Conservation (phyloP, 179 eudicot species). For the Beta lomatogona region DNA sequence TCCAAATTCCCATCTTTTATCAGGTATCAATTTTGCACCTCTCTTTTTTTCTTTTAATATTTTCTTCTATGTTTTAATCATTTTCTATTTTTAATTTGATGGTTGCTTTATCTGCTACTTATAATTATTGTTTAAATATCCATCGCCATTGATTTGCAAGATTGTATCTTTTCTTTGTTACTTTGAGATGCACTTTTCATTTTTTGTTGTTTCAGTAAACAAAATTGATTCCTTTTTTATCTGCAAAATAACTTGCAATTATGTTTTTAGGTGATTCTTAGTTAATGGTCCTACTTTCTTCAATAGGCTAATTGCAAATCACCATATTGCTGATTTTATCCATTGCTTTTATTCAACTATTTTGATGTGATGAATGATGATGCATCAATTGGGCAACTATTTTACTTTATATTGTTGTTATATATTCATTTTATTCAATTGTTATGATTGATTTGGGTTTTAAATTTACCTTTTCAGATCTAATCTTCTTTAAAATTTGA, state of each 20-base stretch:
- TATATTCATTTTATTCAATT: no score
- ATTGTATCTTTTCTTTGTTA: not conserved
- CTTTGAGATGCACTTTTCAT: not conserved
- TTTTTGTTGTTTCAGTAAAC: not conserved
- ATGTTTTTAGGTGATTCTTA: not conserved
- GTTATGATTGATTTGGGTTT: not conserved
- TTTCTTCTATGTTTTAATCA: not conserved
- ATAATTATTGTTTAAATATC: not conserved
- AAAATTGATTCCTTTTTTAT: not conserved
- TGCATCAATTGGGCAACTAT: not conserved
- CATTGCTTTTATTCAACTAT: no score
- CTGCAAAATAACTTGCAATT: not conserved
- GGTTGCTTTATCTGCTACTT: not conserved
- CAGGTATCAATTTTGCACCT: not conserved
- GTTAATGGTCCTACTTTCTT: slow-evolving; percentile 1
- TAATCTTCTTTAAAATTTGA: not conserved
- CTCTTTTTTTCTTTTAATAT: not conserved
- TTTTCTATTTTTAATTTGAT: not conserved
- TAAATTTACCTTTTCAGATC: not conserved
- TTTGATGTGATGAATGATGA: no score
- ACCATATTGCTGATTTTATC: slow-evolving; percentile 9
- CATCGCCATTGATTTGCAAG: slow-evolving; percentile 5
- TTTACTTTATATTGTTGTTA: not conserved
- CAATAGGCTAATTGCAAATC: not conserved
- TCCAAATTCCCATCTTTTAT: not conserved